These are phyloP conservation scores for Panellus pusillus DNA, from an alignment of 768 basidiomycete species.

Conservation along the genomic window DNA sequence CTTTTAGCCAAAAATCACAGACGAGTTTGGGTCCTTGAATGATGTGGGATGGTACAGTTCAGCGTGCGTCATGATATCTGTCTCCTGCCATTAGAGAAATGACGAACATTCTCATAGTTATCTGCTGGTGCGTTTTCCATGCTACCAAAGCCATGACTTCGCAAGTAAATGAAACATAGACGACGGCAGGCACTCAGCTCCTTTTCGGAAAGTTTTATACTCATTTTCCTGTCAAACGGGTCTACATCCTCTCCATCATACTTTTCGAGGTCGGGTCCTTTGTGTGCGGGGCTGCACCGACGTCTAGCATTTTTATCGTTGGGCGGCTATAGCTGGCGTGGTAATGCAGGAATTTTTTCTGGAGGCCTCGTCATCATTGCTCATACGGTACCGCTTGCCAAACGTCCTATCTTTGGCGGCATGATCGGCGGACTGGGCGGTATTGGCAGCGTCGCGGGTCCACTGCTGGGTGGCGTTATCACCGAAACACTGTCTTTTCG, in stretches of 20 bases:
- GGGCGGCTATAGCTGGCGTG: conserved; percentile 47
- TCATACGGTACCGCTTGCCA: conserved; percentile 29
- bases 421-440: conserved; percentile 32
- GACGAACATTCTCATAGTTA: conserved; percentile 1
- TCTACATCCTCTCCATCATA: conserved; percentile 20
- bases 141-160: background rate
- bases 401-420: conserved; percentile 36
- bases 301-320: conserved; percentile 33
- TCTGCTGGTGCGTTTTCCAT: conserved; percentile 5
- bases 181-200: conserved; percentile 13
- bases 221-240: conserved; percentile 2
- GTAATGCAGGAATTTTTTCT: conserved; percentile 36
- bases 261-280: conserved; percentile 47
- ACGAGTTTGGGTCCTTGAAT: conserved; percentile 1
- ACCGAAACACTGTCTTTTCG: conserved; percentile 33
- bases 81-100: background rate
- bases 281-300: conserved; percentile 37
- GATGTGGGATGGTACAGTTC: conserved; percentile 14
- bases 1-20: conserved; percentile 10
- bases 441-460: conserved; percentile 25
- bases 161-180: conserved; percentile 1
- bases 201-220: conserved; percentile 13
- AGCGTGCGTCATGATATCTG: conserved; percentile 5
- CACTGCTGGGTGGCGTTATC: conserved; percentile 33
- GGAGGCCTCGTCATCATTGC: conserved; percentile 28